A percentile compares a stretch with the other conserved stretches of the same genome.
These are phyloP conservation scores for Austroboletus eburneus DNA, from an alignment of 768 basidiomycete genomes.

Conservation along the genomic window DNA sequence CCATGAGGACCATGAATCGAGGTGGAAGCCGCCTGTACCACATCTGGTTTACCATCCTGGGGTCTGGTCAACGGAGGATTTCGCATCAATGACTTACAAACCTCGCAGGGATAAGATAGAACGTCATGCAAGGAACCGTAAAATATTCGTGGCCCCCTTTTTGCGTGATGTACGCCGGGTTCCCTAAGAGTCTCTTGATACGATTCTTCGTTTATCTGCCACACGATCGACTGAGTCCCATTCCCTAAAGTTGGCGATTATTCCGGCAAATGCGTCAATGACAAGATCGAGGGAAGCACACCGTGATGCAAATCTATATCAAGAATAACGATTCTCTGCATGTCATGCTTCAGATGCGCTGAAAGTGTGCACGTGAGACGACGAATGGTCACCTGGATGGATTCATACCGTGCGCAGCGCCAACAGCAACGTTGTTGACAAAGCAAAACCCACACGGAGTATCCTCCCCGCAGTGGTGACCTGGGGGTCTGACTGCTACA, in stretches of 20 bases:
- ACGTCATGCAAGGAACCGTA: constrained; percentile 96
- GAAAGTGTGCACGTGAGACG: neutral
- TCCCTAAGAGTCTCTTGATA: constrained; percentile 63
- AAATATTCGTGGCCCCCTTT: constrained; percentile 59
- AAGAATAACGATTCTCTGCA: constrained; percentile 78
- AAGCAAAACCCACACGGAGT: constrained; percentile 93
- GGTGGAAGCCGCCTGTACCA: constrained; percentile 81
- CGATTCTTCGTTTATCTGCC: constrained; percentile 89
- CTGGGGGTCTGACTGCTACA: constrained; percentile 84
- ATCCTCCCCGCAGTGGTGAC: constrained; percentile 92
- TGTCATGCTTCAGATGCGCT: constrained; percentile 80
- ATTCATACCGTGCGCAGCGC: constrained; percentile 78
- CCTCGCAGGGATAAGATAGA: constrained; percentile 89
- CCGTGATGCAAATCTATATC: constrained; percentile 61
- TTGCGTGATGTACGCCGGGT: constrained; percentile 24
- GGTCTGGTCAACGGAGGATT: constrained; percentile 2
- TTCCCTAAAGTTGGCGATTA: constrained; percentile 52
- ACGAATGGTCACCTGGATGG: neutral
- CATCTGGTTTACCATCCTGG: constrained; percentile 73
- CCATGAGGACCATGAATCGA: constrained; percentile 18
- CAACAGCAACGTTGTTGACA: constrained; percentile 89
- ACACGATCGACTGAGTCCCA: constrained; percentile 88
- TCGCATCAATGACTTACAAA: constrained; percentile 22
- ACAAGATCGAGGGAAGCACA: neutral
- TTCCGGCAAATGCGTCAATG: neutral